Conservation (phyloP, 2,329 filamentous ascomycete species). For the Fusarium penzigii region DNA sequence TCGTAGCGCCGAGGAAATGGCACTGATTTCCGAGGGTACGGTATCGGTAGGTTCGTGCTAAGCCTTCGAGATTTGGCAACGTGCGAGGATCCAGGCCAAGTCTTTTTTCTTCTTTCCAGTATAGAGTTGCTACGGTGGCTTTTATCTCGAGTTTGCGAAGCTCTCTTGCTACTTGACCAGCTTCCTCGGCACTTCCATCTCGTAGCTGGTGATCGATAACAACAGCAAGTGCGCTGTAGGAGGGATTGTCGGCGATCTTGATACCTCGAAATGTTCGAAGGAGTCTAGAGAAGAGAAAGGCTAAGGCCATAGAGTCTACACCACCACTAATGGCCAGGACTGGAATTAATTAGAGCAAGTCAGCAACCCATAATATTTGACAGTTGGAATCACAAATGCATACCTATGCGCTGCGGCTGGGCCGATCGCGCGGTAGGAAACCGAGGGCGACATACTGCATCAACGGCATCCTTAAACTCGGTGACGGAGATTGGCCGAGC, state of each 20-base stretch:
- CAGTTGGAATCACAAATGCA: constrained; percentile 11
- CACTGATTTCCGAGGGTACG: constrained; percentile 67
- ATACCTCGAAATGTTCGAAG: constrained; percentile 35
- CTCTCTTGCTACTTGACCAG: constrained; percentile 43
- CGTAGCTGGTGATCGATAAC: constrained; percentile 62
- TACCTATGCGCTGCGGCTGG: constrained; percentile 45
- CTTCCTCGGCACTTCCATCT: constrained; percentile 53
- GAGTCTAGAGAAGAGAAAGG: constrained; percentile 65
- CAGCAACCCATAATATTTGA: no score
- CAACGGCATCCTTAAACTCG: constrained; percentile 50
- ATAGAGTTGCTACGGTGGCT: constrained; percentile 26
- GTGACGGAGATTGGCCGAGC: constrained; percentile 38
- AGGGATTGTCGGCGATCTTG: constrained; percentile 48
- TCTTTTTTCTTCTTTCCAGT: constrained; percentile 49
- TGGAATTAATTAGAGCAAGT: constrained; percentile 30
- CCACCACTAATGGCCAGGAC: constrained; percentile 87
- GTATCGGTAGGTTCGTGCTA: constrained; percentile 75
- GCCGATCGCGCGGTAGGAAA: constrained; percentile 43
- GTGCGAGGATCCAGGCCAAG: constrained; percentile 32
- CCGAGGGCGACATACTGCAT: constrained; percentile 50
- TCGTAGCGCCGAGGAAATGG: constrained; percentile 48
- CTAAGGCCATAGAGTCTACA: constrained; percentile 96
- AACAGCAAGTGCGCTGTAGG: constrained; percentile 44
- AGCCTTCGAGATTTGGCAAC: constrained; percentile 70
- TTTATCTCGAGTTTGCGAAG: constrained; percentile 41